Base-by-base conservation (phyloP, 495 filamentous ascomycete genomes). In the Cladorrhinum samala region DNA sequence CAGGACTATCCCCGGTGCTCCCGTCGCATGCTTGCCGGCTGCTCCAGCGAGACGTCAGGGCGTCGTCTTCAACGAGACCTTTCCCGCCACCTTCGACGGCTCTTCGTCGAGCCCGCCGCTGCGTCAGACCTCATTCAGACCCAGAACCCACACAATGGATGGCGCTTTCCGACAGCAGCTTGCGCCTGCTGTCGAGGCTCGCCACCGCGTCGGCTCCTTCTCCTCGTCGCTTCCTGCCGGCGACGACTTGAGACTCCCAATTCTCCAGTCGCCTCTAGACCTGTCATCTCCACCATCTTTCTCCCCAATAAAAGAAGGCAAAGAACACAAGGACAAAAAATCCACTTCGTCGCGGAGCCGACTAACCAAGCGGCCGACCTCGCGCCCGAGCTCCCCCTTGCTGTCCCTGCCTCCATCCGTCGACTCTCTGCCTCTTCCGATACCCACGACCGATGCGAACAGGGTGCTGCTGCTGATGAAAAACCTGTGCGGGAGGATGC, bases 401-500 rank as follows among this genome's bases (percentile, higher is more conserved):
- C 54, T 72, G 40, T 72, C 70, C 3, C 66, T 62, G 2, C 70
- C 70, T 41, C 77, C 77, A 0, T 77, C 73, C 3, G 70, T 79
- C 33, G 78, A 80, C 61, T 80, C 77, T 2, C 58, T 82, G 9
- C 77, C 74, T 3, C 65, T 74, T 24, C 80, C 81, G 2, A 74
- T 85, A 14, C 77, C 77, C 13, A 80, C 83, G 5, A 72, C 75
- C 11, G 80, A 86, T 65, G 81, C 80, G 16, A 80, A 82, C 51
- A 82, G 74, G 54, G 76, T 89, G 11, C 66, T 87, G 50, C 72
- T 78, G 56, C 62, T 90, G 41, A 88, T 89, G 86, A 83, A 80
- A 57, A 77, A 71, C 17, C 69, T 85, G 9, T 81, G 83, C 45
- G 86, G 86, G 9, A 72, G 79, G 53, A 89, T 88, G 85, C 78